Evolutionary conservation across 2,329 filamentous ascomycete genomes (phyloP).

Genomic region (Exophiala sideris): DNA sequence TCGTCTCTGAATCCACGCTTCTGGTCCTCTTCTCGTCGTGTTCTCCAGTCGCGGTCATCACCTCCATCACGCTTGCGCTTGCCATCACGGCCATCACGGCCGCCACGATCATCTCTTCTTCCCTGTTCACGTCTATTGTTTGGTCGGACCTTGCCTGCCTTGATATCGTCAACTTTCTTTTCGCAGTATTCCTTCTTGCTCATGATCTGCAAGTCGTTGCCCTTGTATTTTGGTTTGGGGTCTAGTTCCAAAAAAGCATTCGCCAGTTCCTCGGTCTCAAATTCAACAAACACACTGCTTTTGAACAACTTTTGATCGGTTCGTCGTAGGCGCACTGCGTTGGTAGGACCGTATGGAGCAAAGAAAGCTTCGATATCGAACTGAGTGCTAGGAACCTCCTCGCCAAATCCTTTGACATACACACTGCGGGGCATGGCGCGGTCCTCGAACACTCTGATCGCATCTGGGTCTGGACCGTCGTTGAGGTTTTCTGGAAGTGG

Average conservation of each 20-base stretch:
- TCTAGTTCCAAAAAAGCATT: conserved; percentile 77
- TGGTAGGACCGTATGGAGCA: conserved; percentile 71
- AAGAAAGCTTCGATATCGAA: conserved; percentile 95
- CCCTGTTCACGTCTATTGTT: conserved; percentile 47
- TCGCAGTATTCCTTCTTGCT: conserved; percentile 83
- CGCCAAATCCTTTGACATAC: conserved; percentile 92
- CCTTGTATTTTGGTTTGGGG: conserved; percentile 80
- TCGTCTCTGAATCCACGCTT: conserved; percentile 39
- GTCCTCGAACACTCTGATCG: conserved; percentile 57
- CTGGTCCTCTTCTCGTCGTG: conserved; percentile 44
- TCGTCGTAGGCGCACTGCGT: conserved; percentile 82
- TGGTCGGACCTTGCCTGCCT: conserved; percentile 65
- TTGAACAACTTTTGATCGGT: conserved; percentile 74
- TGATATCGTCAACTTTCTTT: conserved; percentile 71
- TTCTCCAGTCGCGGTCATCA: conserved; percentile 42
- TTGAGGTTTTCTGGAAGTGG: conserved; percentile 56
- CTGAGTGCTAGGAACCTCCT: conserved; percentile 78
- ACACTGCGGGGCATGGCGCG: conserved; percentile 70
- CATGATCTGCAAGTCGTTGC: conserved; percentile 73
- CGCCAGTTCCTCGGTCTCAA: conserved; percentile 72
- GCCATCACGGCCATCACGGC: conserved; percentile 33
- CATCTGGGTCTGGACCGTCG: conserved; percentile 53
- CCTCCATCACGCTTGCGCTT: conserved; percentile 30
- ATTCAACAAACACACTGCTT: conserved; percentile 94
- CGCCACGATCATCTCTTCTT: conserved; percentile 39